A percentile compares a stretch with the other conserved stretches of the same genome.
These are phyloP conservation scores for Wickerhamiella azymoides DNA, from an alignment of 805 yeast species.

Conservation along the genomic window DNA sequence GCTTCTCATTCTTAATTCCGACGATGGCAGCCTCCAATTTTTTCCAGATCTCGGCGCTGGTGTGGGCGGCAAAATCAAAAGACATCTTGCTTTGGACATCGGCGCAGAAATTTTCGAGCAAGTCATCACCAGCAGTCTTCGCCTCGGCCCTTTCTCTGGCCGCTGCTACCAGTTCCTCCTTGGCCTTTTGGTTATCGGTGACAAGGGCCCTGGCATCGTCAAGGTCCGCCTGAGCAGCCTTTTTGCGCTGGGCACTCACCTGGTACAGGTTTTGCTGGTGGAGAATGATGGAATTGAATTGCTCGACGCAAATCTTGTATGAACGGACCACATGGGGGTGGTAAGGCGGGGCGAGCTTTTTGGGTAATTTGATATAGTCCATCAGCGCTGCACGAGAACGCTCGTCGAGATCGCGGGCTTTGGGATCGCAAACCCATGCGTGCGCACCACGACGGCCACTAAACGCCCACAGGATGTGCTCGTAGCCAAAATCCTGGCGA, in stretches of 20 bases:
- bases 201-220: constrained; percentile 36
- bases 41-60: not conserved
- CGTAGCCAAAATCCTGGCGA: constrained; percentile 78
- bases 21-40: not conserved
- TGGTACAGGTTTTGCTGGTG: constrained; percentile 44
- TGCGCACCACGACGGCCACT: constrained; percentile 99
- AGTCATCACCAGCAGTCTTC: constrained; percentile 60
- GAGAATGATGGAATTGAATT: constrained; percentile 52
- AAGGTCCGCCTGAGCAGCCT: constrained; percentile 22
- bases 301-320: constrained; percentile 34
- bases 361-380: constrained; percentile 66
- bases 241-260: not conserved
- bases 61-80: not conserved
- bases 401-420: constrained; percentile 68
- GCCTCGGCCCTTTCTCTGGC: constrained; percentile 38
- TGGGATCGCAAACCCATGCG: constrained; percentile 87
- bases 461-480: constrained; percentile 82
- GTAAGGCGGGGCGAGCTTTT: constrained; percentile 55
- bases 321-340: constrained; percentile 78
- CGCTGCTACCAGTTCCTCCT: constrained; percentile 44
- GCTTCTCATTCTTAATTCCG: not conserved
- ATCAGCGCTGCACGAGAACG: constrained; percentile 60
- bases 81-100: not conserved
- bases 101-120: not conserved
- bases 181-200: constrained; percentile 38